Evolutionary conservation across 2,329 filamentous ascomycete species (phyloP), one percentile per base, ranked within the genome.

Genomic region (Madurella fahalii): DNA sequence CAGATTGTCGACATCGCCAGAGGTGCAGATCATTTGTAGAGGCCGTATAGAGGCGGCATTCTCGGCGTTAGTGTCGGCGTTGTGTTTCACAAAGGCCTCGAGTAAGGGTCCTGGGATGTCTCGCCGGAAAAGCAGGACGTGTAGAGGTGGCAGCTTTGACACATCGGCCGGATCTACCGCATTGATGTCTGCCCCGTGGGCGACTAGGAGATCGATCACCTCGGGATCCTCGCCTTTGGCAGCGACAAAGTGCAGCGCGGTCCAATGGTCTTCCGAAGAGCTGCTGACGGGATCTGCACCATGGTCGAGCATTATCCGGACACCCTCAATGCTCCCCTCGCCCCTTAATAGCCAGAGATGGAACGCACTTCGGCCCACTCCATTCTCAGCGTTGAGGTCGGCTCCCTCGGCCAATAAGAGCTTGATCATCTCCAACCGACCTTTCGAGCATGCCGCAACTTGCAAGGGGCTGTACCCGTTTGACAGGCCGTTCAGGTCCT

Each of bases 371-470:
- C 31, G 39, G 4, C 30, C 51, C 2, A 13, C 40, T 2, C 40
- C 52, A 25, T 53, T 52, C 20, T 54, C 44, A 13, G 58, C 41
- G 34, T 62, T 62, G 43, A 57, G 18, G 16, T 61, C 58, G n/a
- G 52, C 57, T 1, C 60, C 60, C 12, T 17, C 17, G 1, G 53
- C 30, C 40, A 62, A 11, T 13, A 62, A 31, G 9, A 61, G n/a
- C 48, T 53, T 47, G 40, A 62, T 43, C 12, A 51, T 51, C 0
- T 50, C 45, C 2, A 51, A 41, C 1, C 52, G 12, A 0, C 30
- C 13, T n/a, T 44, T 32, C 9, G 34, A 31, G 30, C 32, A 50
- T 1, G 58, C 56, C 5, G 58, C 60, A 5, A 55, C 58, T 17
- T 61, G 59, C 7, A 60, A 12, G 4, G 59, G 45, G 18, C 32